Evolutionary conservation across 495 filamentous ascomycete species (phyloP).

Genomic region (Glarea lozoyensis): DNA sequence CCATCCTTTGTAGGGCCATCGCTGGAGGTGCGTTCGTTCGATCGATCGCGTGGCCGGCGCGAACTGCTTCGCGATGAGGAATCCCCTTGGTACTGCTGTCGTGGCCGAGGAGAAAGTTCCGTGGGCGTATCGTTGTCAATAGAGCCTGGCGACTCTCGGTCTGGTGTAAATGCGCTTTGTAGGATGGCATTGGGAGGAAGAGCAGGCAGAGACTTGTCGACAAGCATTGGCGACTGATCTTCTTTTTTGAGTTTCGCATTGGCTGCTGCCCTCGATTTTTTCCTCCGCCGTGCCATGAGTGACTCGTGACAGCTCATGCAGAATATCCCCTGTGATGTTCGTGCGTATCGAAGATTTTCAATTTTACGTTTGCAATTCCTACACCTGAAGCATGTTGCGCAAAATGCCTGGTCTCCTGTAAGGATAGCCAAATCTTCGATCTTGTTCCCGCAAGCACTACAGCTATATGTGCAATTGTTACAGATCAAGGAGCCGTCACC

Average conservation of each 20-base stretch:
- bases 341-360: slow-evolving; percentile 94
- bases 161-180: slow-evolving; percentile 48
- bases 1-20: slow-evolving; percentile 38
- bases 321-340: slow-evolving; percentile 97
- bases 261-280: slow-evolving; percentile 63
- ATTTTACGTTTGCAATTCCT: slow-evolving; percentile 98
- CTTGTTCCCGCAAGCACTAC: slow-evolving; percentile 93
- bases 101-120: slow-evolving; percentile 60
- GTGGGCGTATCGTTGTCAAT: slow-evolving; percentile 50
- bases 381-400: slow-evolving; percentile 93
- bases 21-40: slow-evolving; percentile 36
- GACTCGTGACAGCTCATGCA: slow-evolving; percentile 99
- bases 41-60: slow-evolving; percentile 30
- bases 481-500: slow-evolving; percentile 98
- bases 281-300: slow-evolving; percentile 91
- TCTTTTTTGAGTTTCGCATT: slow-evolving; percentile 52
- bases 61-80: slow-evolving; percentile 41
- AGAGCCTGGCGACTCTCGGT: slow-evolving; percentile 67
- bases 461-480: slow-evolving; percentile 99
- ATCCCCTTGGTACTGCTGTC: slow-evolving; percentile 39
- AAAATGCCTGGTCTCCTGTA: slow-evolving; percentile 98
- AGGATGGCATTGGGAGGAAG: slow-evolving; percentile 69
- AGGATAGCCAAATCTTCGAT: slow-evolving; percentile 98
- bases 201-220: slow-evolving; percentile 91
- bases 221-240: slow-evolving; percentile 53